phyloP scores from a whole-genome alignment of 495 filamentous ascomycete species.

The Podospora bellae-mahoneyi region DNA sequence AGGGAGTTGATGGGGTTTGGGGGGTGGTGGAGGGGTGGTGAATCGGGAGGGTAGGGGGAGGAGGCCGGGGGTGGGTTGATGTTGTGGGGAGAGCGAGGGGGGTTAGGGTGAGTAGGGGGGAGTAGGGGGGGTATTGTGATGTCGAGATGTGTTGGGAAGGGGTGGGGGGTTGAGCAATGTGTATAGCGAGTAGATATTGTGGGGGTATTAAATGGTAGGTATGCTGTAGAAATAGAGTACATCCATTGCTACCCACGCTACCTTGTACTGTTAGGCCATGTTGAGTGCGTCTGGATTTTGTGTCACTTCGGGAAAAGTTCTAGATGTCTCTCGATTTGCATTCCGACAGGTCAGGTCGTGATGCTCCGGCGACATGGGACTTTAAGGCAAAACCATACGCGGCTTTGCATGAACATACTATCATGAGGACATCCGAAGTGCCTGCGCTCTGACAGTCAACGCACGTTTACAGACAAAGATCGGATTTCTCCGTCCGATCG shows the following conservation, averaged over 20 bases:
- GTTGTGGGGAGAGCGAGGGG: conserved; percentile 25
- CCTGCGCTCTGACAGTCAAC: not conserved
- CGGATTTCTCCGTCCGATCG: not conserved
- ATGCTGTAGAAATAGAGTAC: too few relatives aligned
- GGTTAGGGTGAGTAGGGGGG: not conserved
- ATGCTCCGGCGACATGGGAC: too few relatives aligned
- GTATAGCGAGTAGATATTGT: too few relatives aligned
- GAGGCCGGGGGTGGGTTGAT: conserved; percentile 34
- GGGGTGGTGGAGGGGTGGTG: conserved; percentile 51
- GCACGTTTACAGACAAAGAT: not conserved
- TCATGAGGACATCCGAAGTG: not conserved
- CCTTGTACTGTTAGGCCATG: too few relatives aligned
- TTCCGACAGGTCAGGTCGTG: not conserved
- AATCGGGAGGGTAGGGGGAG: conserved; percentile 22
- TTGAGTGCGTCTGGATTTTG: not conserved
- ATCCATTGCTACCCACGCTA: too few relatives aligned
- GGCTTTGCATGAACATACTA: not conserved
- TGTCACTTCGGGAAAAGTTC: not conserved
- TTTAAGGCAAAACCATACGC: not conserved
- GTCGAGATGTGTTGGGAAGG: not conserved
- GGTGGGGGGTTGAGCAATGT: too few relatives aligned
- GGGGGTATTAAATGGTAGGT: too few relatives aligned
- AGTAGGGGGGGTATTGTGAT: not conserved
- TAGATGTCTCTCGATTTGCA: not conserved
- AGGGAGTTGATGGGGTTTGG: conserved; percentile 68